A percentile compares a stretch with the other conserved stretches of the same genome.
Conservation (phyloP, 139 green algal genomes). For the Coelastrella sp. region DNA sequence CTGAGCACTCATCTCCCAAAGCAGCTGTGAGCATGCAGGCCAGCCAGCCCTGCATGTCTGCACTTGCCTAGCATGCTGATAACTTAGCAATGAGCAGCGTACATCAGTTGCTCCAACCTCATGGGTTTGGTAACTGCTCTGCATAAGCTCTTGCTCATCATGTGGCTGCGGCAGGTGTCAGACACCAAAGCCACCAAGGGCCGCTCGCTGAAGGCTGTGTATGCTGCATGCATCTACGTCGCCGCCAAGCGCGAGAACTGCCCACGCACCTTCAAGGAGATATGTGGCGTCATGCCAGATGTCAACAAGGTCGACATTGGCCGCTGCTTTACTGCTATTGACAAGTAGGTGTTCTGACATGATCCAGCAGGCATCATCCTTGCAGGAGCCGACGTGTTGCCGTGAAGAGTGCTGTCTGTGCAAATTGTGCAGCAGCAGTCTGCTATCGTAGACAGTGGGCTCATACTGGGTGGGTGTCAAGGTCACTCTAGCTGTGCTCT, state of each 20-base stretch:
- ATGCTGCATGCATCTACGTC: conserved; percentile 88
- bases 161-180: conserved; percentile 53
- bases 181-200: conserved; percentile 71
- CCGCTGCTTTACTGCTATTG: conserved; percentile 69
- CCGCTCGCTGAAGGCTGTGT: conserved; percentile 73
- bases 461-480: too few relatives aligned
- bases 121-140: not conserved
- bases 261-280: conserved; percentile 93
- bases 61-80: not conserved
- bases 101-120: not conserved
- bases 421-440: too few relatives aligned
- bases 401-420: too few relatives aligned
- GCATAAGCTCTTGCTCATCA: not conserved
- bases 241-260: conserved; percentile 81
- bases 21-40: too few relatives aligned
- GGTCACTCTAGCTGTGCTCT: too few relatives aligned
- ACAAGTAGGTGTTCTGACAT: conserved; percentile 6
- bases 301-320: conserved; percentile 83
- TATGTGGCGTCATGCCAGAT: conserved; percentile 72
- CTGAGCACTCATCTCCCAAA: too few relatives aligned
- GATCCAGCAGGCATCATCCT: too few relatives aligned
- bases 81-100: not conserved
- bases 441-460: too few relatives aligned
- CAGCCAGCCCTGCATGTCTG: too few relatives aligned
- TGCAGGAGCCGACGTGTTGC: too few relatives aligned